These are phyloP conservation scores for Pyrenochaeta sp. DNA, from an alignment of 2,329 filamentous ascomycete genomes.

Conservation along the genomic window DNA sequence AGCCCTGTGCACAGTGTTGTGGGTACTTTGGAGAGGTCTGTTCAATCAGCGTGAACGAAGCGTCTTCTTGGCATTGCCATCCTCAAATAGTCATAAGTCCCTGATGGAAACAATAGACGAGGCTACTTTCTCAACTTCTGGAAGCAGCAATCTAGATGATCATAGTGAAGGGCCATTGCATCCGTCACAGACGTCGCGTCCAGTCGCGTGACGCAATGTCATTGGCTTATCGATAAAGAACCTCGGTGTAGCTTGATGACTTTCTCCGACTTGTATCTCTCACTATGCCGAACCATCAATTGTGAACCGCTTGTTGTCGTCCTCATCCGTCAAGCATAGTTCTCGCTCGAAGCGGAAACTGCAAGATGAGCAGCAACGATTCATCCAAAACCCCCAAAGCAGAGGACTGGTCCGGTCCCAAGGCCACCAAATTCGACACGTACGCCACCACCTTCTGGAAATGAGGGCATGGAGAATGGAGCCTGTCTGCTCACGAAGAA, in stretches of 20 bases:
- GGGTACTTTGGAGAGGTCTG: neutral
- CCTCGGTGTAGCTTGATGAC: constrained; percentile 5
- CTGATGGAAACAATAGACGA: neutral
- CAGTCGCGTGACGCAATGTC: neutral
- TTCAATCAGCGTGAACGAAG: neutral
- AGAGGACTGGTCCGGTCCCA: constrained; percentile 31
- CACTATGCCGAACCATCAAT: neutral
- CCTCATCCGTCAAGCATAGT: neutral
- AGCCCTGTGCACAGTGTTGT: no score
- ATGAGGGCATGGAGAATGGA: neutral
- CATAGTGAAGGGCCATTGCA: no score
- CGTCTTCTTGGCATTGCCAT: neutral
- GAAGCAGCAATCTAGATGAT: no score
- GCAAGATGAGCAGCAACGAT: constrained; percentile 15
- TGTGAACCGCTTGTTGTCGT: no score
- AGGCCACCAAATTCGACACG: constrained; percentile 51
- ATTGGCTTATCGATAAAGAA: constrained; percentile 22
- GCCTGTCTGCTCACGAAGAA: constrained; percentile 10
- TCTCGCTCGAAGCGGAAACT: no score
- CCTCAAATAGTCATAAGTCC: neutral
- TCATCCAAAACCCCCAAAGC: constrained; percentile 20
- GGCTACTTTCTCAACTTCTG: no score
- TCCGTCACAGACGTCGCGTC: neutral
- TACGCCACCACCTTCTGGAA: constrained; percentile 24
- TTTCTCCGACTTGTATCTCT: neutral